A percentile compares a stretch with the other conserved stretches of the same genome.
phyloP scores from a whole-genome alignment of 2,329 filamentous ascomycete species.

The Trichoderma sp. region DNA sequence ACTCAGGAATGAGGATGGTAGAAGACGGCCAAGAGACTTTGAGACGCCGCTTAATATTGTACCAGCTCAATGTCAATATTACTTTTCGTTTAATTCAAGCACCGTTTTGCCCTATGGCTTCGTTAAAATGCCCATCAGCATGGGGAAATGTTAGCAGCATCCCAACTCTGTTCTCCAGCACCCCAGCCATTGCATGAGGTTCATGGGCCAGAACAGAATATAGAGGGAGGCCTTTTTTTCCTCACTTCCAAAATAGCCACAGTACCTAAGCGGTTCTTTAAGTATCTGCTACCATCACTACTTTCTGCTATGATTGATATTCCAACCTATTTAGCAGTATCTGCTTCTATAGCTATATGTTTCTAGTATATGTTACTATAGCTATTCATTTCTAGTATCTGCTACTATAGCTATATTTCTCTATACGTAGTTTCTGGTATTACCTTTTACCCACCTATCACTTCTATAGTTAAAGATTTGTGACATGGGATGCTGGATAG shows the following conservation, averaged over 20 bases:
- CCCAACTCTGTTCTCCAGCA: neutral
- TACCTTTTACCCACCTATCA: neutral
- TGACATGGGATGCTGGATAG: too few relatives aligned
- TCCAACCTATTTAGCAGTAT: too few relatives aligned
- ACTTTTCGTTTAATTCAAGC: constrained; percentile 9
- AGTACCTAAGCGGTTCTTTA: too few relatives aligned
- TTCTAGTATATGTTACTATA: too few relatives aligned
- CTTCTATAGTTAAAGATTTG: too few relatives aligned
- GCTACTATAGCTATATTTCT: neutral
- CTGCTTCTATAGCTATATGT: too few relatives aligned
- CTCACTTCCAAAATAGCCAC: too few relatives aligned
- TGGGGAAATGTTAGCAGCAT: neutral
- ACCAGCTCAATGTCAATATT: constrained; percentile 27
- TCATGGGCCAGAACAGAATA: too few relatives aligned
- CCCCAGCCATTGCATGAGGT: neutral
- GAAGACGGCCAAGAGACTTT: constrained; percentile 22
- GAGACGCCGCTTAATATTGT: constrained; percentile 30
- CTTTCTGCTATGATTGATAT: too few relatives aligned
- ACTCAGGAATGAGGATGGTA: constrained; percentile 21
- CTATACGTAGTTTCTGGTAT: neutral
- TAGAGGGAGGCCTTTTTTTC: too few relatives aligned
- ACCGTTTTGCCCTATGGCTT: neutral
- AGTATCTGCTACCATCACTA: too few relatives aligned
- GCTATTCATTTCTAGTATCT: neutral
- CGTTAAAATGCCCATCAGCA: neutral